Evolutionary conservation across 2,329 filamentous ascomycete genomes (phyloP).

Genomic region (Exophiala alcalophila): DNA sequence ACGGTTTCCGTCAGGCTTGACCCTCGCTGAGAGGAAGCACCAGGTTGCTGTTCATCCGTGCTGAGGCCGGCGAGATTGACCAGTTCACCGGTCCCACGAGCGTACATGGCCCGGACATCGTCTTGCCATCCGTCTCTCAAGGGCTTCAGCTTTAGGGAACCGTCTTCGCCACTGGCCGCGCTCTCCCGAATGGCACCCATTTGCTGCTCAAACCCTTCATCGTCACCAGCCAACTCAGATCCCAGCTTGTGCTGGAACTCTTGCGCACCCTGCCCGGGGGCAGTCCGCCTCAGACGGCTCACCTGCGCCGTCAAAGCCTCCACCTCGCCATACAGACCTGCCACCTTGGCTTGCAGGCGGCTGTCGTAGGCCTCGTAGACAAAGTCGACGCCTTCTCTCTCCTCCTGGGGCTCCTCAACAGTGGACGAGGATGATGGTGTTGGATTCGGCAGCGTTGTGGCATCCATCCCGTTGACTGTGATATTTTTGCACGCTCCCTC

Average conservation of each 20-base stretch:
- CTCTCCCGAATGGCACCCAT: conserved; percentile 7
- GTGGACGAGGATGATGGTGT: conserved; percentile 18
- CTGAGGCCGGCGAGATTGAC: conserved; percentile 40
- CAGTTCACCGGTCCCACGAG: conserved; percentile 40
- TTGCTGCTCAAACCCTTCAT: conserved; percentile 41
- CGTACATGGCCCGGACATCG: conserved; percentile 44
- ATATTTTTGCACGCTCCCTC: conserved; percentile 44
- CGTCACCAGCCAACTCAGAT: conserved; percentile 38
- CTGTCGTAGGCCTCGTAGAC: conserved; percentile 46
- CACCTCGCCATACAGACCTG: conserved; percentile 46
- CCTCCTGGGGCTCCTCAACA: conserved; percentile 19
- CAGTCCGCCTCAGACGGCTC: conserved; percentile 45
- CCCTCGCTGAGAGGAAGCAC: conserved; percentile 31
- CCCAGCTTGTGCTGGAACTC: conserved; percentile 39
- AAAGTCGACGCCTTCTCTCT: conserved; percentile 44
- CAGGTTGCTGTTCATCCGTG: conserved; percentile 18
- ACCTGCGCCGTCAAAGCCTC: conserved; percentile 48
- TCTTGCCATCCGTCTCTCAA: conserved; percentile 34
- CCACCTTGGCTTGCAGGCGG: conserved; percentile 42
- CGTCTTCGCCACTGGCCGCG: conserved; percentile 3
- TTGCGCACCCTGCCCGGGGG: conserved; percentile 42
- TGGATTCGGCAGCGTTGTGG: conserved; percentile 15
- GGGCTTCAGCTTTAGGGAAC: conserved; percentile 23
- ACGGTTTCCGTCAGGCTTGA: conserved; percentile 43
- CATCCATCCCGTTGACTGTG: conserved; percentile 49